Evolutionary conservation across 2,329 filamentous ascomycete genomes (phyloP).

Genomic region (Colletotrichum sp.): DNA sequence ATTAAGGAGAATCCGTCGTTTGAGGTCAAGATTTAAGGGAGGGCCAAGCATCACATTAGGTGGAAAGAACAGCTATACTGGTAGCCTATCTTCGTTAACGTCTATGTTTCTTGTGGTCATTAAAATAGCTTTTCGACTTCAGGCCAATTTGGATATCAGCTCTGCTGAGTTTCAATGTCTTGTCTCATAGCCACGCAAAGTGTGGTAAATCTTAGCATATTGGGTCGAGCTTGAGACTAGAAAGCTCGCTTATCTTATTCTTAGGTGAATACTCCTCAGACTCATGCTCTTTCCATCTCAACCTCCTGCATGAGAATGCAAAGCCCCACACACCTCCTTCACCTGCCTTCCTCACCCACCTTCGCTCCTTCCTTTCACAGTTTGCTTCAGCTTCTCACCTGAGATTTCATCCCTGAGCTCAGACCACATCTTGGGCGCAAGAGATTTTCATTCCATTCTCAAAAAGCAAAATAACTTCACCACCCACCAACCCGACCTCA

Average conservation of each 20-base stretch:
- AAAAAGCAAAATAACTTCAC: not conserved
- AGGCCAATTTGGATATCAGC: no score
- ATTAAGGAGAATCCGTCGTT: conserved; percentile 37
- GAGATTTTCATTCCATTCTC: not conserved
- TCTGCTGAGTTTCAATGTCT: not conserved
- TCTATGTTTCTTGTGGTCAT: no score
- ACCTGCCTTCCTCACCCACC: not conserved
- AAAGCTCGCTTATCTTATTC: not conserved
- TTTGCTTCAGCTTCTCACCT: not conserved
- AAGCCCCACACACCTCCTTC: not conserved
- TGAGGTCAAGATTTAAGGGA: conserved; percentile 32
- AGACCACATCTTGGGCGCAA: not conserved
- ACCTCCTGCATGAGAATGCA: not conserved
- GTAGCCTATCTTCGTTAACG: no score
- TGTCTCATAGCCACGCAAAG: no score
- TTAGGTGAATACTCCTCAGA: not conserved
- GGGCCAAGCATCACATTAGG: not conserved
- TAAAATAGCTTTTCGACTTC: no score
- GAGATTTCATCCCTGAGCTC: not conserved
- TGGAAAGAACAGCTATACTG: no score
- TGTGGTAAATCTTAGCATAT: no score
- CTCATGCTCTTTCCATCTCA: not conserved
- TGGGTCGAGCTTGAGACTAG: no score
- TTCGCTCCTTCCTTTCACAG: not conserved
- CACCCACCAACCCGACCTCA: not conserved